Evolutionary conservation across 345 rosid species (phyloP), one percentile per base, ranked within the genome.

Genomic region (Nasturtium officinale): DNA sequence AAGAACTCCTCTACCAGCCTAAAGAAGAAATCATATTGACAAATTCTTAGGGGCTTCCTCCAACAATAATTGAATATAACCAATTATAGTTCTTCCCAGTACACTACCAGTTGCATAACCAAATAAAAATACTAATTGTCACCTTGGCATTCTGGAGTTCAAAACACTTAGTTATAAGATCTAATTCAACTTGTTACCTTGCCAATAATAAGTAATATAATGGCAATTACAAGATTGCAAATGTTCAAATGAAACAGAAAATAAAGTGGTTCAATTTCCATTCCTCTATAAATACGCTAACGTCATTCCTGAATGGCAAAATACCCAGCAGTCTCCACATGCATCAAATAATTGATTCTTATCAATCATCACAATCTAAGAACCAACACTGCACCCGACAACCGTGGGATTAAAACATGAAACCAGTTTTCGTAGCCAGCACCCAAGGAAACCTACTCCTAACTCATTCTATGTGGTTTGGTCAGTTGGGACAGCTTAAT

Each of bases 1-100:
- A 69, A 95, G 93, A 73, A 78, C 83, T 74, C 93, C 91, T 84
- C 87, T 90, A 64, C 86, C 84, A 78, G 69, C 80, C 99, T 95
- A 74, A 54, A 73, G 71, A 70, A 73, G 55, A 71, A 58, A 42
- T 26, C 15, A 66, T 25, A 59, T 48, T 40, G 68, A 51, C 17
- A 55, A 40, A 57, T 3, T 46, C 50, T 32, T 47, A 76, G 58
- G 32, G 67, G 52, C 25, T 18, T 28, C 35, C 53, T 28, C 37
- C 52, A 66, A 3, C 47, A 50, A 25, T 42, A 61, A 74, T 0
- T 15, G 11, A 50, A 17, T 26, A 65, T 61, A 74, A 9, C 35
- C 8, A 67, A 26, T 16, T 45, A 45, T 9, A 32, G 33, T 60
- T 51, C 10, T 66, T 33, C 32, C 33, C 15, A 12, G 58, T 30